These are phyloP conservation scores for Gaultheria prostrata DNA, from an alignment of 148 eudicot species.

Conservation along the genomic window DNA sequence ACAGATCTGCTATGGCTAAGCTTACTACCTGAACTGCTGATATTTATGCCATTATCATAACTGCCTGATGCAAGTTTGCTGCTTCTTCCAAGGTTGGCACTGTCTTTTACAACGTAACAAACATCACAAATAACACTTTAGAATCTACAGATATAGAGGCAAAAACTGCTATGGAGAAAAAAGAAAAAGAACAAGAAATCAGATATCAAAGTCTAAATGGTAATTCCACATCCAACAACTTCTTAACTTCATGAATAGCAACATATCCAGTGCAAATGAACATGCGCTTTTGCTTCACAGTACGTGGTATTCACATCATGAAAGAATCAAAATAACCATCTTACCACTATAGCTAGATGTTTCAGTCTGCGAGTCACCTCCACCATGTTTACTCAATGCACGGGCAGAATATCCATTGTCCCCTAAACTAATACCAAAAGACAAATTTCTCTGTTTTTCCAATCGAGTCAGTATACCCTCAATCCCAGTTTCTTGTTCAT, in stretches of 20 bases:
- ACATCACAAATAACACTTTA: slow-evolving; percentile 16
- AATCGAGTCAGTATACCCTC: slow-evolving; percentile 72
- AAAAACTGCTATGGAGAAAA: background rate
- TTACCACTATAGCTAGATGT: slow-evolving; percentile 40
- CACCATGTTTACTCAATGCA: slow-evolving; percentile 17
- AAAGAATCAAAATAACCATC: slow-evolving; percentile 23
- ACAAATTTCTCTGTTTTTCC: slow-evolving; percentile 58
- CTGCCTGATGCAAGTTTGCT: slow-evolving; percentile 16
- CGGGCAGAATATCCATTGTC: slow-evolving; percentile 25
- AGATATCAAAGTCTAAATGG: background rate
- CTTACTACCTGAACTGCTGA: slow-evolving; percentile 23
- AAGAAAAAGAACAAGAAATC: background rate
- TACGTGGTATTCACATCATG: background rate
- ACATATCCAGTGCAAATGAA: background rate
- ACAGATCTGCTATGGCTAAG: slow-evolving; percentile 25
- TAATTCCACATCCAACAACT: background rate
- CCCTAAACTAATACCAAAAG: slow-evolving; percentile 40
- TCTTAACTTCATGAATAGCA: background rate
- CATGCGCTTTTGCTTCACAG: background rate
- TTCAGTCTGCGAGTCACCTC: slow-evolving; percentile 15
- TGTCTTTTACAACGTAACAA: slow-evolving; percentile 48
- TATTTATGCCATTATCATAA: slow-evolving; percentile 17
- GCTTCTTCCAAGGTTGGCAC: slow-evolving; percentile 39
- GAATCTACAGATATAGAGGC: slow-evolving; percentile 4
- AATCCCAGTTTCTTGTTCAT: slow-evolving; percentile 50